A percentile compares a stretch with the other conserved stretches of the same genome.
phyloP scores from a whole-genome alignment of 768 basidiomycete species.

The Imleria badia region DNA sequence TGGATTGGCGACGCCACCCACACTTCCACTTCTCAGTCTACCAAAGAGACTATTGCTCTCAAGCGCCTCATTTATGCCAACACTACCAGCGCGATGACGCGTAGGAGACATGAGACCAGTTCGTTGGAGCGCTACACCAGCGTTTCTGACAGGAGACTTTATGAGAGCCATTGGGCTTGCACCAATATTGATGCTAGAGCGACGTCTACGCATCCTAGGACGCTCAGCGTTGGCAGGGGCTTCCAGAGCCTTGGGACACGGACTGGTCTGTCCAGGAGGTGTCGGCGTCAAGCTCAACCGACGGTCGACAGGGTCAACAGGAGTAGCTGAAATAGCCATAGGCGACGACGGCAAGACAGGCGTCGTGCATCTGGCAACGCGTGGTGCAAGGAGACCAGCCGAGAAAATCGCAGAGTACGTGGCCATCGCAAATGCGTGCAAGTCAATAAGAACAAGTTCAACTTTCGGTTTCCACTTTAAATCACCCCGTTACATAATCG shows the following conservation, averaged over 20 bases:
- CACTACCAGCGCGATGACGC: constrained; percentile 48
- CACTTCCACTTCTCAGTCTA: constrained; percentile 58
- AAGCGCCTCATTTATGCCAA: constrained; percentile 34
- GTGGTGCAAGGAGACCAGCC: constrained; percentile 63
- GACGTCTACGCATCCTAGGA: constrained; percentile 57
- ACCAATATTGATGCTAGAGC: constrained; percentile 58
- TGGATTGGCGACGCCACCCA: constrained; percentile 30
- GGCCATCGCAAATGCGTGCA: constrained; percentile 31
- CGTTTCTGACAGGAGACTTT: constrained; percentile 55
- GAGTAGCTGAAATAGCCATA: constrained; percentile 15
- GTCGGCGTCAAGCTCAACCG: constrained; percentile 40
- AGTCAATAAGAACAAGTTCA: constrained; percentile 11
- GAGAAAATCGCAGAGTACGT: constrained; percentile 69
- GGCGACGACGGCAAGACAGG: constrained; percentile 28
- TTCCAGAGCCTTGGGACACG: constrained; percentile 24
- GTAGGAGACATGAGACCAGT: constrained; percentile 40
- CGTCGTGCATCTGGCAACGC: constrained; percentile 25
- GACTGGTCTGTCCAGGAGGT: constrained; percentile 25
- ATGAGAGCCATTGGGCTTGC: constrained; percentile 56
- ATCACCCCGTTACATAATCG: constrained; percentile 18
- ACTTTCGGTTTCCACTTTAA: constrained; percentile 18
- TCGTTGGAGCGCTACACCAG: constrained; percentile 49
- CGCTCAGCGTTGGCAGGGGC: constrained; percentile 21
- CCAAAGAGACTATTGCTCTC: constrained; percentile 46
- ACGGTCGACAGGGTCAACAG: constrained; percentile 36